A percentile compares a stretch with the other conserved stretches of the same genome.
Evolutionary conservation across 805 yeast species (phyloP).

Genomic region (Sporopachydermia quercuum): DNA sequence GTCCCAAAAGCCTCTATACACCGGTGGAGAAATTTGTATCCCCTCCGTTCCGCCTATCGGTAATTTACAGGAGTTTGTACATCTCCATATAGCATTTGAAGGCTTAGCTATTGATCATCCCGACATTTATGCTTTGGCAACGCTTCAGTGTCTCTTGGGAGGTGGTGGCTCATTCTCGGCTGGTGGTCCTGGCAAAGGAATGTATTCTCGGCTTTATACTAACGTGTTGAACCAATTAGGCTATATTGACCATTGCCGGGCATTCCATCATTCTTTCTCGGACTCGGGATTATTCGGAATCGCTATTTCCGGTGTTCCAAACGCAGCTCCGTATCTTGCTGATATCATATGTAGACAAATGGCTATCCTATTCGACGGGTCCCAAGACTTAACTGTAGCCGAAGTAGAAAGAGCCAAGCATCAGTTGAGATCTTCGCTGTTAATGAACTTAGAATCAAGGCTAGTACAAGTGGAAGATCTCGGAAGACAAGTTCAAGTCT

Average conservation of each 20-base stretch:
- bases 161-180: slow-evolving; percentile 98
- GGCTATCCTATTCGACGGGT: slow-evolving; percentile 28
- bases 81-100: slow-evolving; percentile 77
- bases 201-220: slow-evolving; percentile 89
- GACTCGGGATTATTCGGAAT: slow-evolving; percentile 90
- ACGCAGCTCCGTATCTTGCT: slow-evolving; percentile 72
- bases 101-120: slow-evolving; percentile 72
- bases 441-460: slow-evolving; percentile 88
- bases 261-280: slow-evolving; percentile 80
- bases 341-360: slow-evolving; percentile 63
- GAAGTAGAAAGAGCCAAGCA: slow-evolving; percentile 87
- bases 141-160: slow-evolving; percentile 79
- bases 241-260: slow-evolving; percentile 74
- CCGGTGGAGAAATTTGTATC: slow-evolving; percentile 43
- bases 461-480: slow-evolving; percentile 90
- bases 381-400: slow-evolving; percentile 45
- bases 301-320: slow-evolving; percentile 70
- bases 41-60: slow-evolving; percentile 45
- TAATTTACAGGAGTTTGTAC: slow-evolving; percentile 64
- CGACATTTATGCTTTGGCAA: slow-evolving; percentile 82
- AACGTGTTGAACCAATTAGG: slow-evolving; percentile 84
- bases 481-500: slow-evolving; percentile 87
- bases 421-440: slow-evolving; percentile 71
- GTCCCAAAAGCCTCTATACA: slow-evolving; percentile 31
- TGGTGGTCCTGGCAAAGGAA: slow-evolving; percentile 98